phyloP scores from a whole-genome alignment of 495 filamentous ascomycete species.

The Aspergillus sclerotioniger region DNA sequence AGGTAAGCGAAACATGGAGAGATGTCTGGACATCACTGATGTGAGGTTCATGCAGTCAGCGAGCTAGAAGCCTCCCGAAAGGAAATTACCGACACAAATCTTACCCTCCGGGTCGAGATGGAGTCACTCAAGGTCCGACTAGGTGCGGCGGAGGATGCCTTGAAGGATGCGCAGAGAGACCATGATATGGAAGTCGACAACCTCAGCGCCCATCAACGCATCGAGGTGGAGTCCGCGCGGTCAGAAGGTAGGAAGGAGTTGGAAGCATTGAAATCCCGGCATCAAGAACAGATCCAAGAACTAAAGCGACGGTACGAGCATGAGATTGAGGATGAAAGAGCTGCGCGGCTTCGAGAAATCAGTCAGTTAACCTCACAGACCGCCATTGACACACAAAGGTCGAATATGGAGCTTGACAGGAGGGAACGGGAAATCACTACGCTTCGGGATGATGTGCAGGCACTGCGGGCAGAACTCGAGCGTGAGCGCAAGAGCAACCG shows the following conservation, averaged over 20 bases:
- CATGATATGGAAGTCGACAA: constrained; percentile 61
- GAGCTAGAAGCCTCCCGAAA: constrained; percentile 63
- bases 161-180: constrained; percentile 52
- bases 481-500: constrained; percentile 57
- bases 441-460: constrained; percentile 51
- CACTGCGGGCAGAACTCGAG: constrained; percentile 57
- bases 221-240: constrained; percentile 44
- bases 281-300: constrained; percentile 50
- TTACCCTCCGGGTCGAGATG: constrained; percentile 56
- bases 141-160: constrained; percentile 35
- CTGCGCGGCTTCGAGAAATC: constrained; percentile 58
- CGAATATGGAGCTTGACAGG: constrained; percentile 58
- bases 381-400: constrained; percentile 60
- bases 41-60: constrained; percentile 49
- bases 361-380: constrained; percentile 61
- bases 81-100: constrained; percentile 55
- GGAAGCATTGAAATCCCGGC: constrained; percentile 38
- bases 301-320: constrained; percentile 47
- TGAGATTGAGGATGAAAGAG: constrained; percentile 66
- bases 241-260: constrained; percentile 43
- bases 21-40: not conserved
- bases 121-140: constrained; percentile 53
- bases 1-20: constrained; percentile 54
- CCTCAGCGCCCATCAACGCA: constrained; percentile 44
- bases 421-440: constrained; percentile 60